Conservation (phyloP, 352 stramenopile species). For the Globisporangium takayamanum region DNA sequence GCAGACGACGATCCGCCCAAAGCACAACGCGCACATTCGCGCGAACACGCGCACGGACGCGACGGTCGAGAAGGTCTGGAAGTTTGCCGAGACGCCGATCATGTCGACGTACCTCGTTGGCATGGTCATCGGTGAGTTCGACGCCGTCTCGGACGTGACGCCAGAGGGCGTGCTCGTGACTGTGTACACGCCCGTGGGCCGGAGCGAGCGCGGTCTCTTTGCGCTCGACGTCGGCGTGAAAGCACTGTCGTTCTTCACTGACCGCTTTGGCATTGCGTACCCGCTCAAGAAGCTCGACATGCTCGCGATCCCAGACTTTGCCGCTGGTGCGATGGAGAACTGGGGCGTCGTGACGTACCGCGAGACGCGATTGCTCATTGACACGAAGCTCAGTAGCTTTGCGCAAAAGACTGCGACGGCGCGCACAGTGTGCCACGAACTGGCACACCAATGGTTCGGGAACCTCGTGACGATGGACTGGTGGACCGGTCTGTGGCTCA, state of each 20-base stretch:
- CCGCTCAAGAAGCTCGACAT: slow-evolving; percentile 98
- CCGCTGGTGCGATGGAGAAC: slow-evolving; percentile 92
- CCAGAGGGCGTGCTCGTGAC: slow-evolving; percentile 90
- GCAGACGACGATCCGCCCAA: slow-evolving; percentile 55
- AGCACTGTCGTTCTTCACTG: slow-evolving; percentile 65
- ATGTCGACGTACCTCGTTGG: slow-evolving; percentile 98
- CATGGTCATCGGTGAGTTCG: slow-evolving; percentile 95
- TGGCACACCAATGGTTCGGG: slow-evolving; percentile 96
- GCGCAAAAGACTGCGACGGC: slow-evolving; percentile 72
- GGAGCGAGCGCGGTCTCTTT: slow-evolving; percentile 87
- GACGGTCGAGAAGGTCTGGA: slow-evolving; percentile 60
- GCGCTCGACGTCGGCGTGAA: slow-evolving; percentile 71
- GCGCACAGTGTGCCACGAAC: slow-evolving; percentile 95
- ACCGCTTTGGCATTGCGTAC: slow-evolving; percentile 86
- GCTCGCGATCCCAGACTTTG: slow-evolving; percentile 93
- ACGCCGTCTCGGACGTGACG: slow-evolving; percentile 90
- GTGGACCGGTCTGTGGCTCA: slow-evolving; percentile 95
- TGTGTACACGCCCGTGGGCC: slow-evolving; percentile 93
- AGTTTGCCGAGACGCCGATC: slow-evolving; percentile 90
- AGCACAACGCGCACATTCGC: slow-evolving; percentile 51
- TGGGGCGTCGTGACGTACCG: slow-evolving; percentile 95
- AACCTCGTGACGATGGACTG: slow-evolving; percentile 99
- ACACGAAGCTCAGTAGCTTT: slow-evolving; percentile 36
- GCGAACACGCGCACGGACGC: slow-evolving; percentile 33
- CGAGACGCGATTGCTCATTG: slow-evolving; percentile 88